A percentile compares a stretch with the other conserved stretches of the same genome.
These are phyloP conservation scores for Lactifluus echinatus DNA, from an alignment of 768 basidiomycete genomes.

Conservation along the genomic window DNA sequence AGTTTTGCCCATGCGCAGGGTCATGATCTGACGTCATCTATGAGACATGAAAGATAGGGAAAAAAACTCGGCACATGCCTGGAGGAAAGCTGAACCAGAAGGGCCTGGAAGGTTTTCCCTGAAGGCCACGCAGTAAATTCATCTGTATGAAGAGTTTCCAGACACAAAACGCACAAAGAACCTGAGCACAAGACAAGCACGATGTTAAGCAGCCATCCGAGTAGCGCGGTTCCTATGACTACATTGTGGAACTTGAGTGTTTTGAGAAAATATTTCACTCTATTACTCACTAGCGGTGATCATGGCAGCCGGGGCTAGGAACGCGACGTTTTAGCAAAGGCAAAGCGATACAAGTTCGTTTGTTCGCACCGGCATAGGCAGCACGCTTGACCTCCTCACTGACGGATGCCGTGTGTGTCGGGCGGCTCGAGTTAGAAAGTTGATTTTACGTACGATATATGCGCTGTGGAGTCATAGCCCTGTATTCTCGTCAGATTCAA, in stretches of 20 bases:
- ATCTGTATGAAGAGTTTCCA: not conserved
- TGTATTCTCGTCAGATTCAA: constrained; percentile 23
- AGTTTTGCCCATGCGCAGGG: constrained; percentile 62
- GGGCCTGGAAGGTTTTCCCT: constrained; percentile 60
- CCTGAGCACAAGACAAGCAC: constrained; percentile 80
- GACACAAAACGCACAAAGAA: constrained; percentile 41
- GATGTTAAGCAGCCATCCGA: constrained; percentile 86
- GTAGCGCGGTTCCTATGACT: constrained; percentile 67
- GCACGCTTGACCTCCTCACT: constrained; percentile 77
- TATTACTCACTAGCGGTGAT: constrained; percentile 3
- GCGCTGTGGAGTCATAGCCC: constrained; percentile 77
- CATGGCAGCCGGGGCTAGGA: constrained; percentile 13
- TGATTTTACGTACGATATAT: constrained; percentile 54
- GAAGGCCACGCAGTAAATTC: not conserved
- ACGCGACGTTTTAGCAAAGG: not conserved
- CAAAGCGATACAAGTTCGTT: too few relatives aligned
- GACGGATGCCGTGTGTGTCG: not conserved
- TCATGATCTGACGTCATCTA: constrained; percentile 50
- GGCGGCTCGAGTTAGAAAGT: not conserved
- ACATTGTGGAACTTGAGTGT: constrained; percentile 49
- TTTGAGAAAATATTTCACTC: constrained; percentile 29
- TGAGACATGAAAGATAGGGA: not conserved
- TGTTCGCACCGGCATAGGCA: constrained; percentile 53
- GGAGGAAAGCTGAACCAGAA: constrained; percentile 65
- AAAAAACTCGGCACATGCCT: constrained; percentile 29